Evolutionary conservation across 108 stramenopile genomes (phyloP), one percentile per base, ranked within the genome.

Genomic region (Nannochloropsis gaditana): DNA sequence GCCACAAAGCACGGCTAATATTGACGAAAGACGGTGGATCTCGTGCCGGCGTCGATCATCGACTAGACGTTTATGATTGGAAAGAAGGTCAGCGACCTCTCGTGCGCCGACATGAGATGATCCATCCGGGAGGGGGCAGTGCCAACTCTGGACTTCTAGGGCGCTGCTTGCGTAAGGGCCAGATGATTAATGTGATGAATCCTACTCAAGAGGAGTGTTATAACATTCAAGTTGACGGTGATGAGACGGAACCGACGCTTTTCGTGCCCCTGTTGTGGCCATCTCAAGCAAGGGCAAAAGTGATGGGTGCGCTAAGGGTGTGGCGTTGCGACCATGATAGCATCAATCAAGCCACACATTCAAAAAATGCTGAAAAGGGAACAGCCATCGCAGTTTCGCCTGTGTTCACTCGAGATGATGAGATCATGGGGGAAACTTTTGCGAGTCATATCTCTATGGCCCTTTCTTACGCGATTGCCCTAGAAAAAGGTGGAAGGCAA

Each of bases 31-130:
- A 73, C 19, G 59, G 59, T n/a, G 59, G 59, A n/a, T 3, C 59
- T 15, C 15, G 59, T 15, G 59, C 59, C 15, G 59, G 59, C 2
- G 59, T 73, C 19, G n/a, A n/a, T 8, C 59, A 73, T 73, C 59
- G 59, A 73, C n/a, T 73, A n/a, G 59, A 73, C n/a, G 59, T 73
- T 15, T 73, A 73, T 73, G 59, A 73, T 15, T 73, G 59, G 59
- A n/a, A n/a, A n/a, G 59, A 73, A 6, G 59, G 59, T 6, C 19
- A 15, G 59, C 59, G n/a, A 2, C 59, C 59, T 4, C n/a, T n/a
- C 2, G 59, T 73, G 59, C 15, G 59, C 15, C 59, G 59, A n/a
- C 59, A 73, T 73, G 59, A 73, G 59, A n/a, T 73, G 4, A 73
- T 4, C 4, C 59, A n/a, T 6, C 59, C 59, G 4, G n/a, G 19